These are phyloP conservation scores for Aspergillus jensenii DNA, from an alignment of 2,329 filamentous ascomycete species.

Conservation along the genomic window DNA sequence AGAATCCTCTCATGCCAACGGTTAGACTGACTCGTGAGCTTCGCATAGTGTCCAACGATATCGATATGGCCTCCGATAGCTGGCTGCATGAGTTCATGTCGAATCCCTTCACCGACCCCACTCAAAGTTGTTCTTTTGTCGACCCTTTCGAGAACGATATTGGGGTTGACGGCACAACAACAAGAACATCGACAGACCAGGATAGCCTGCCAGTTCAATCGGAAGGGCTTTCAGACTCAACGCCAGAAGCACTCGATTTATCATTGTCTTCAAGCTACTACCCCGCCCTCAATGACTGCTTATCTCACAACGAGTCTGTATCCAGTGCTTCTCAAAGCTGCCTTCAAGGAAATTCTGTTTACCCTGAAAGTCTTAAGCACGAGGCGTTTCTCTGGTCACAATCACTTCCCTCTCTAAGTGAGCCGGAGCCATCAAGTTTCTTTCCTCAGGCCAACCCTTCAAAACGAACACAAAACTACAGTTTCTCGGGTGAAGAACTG, in stretches of 20 bases:
- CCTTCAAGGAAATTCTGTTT: background rate
- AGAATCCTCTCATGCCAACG: background rate
- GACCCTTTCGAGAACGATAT: constrained; percentile 11
- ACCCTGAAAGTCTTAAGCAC: constrained; percentile 9
- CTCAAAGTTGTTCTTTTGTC: constrained; percentile 13
- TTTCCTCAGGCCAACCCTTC: background rate
- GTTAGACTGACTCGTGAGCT: background rate
- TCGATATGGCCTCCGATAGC: constrained; percentile 25
- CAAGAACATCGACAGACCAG: background rate
- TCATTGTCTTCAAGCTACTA: background rate
- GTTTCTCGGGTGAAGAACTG: constrained; percentile 2
- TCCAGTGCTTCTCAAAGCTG: background rate
- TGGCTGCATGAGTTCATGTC: constrained; percentile 33
- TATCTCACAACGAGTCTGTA: background rate
- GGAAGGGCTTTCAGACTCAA: background rate
- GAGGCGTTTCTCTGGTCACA: constrained; percentile 11
- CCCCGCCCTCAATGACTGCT: background rate
- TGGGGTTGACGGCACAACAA: background rate
- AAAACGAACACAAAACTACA: constrained; percentile 4
- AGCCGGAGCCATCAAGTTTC: background rate
- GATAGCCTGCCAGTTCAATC: constrained; percentile 3
- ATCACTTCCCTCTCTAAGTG: constrained; percentile 1
- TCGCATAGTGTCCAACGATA: constrained; percentile 15
- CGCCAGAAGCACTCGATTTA: constrained; percentile 1
- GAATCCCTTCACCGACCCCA: constrained; percentile 13